phyloP scores from a whole-genome alignment of 306 rosid species.

The Dalbergia cochinchinensis region DNA sequence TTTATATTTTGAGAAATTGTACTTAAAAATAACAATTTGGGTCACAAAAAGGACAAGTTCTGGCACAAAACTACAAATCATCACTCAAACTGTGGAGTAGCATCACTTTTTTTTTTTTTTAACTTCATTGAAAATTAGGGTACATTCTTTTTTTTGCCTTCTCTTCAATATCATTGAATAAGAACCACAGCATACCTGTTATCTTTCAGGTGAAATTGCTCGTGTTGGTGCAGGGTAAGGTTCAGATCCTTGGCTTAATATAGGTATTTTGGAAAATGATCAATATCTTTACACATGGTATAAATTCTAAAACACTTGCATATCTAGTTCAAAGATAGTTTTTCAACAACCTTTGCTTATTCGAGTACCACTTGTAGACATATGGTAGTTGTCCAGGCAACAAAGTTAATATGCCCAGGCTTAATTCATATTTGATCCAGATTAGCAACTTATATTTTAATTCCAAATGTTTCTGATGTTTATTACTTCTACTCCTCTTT shows the following conservation, averaged over 20 bases:
- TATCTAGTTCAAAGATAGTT: neutral
- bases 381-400: neutral
- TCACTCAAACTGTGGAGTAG: neutral
- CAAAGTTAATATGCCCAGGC: neutral
- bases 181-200: slow-evolving; percentile 4
- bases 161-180: slow-evolving; percentile 4
- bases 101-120: neutral
- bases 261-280: slow-evolving; percentile 4
- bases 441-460: neutral
- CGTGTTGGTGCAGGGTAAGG: slow-evolving; percentile 88
- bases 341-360: neutral
- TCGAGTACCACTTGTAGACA: neutral
- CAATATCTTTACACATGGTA: slow-evolving; percentile 11
- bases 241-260: slow-evolving; percentile 36
- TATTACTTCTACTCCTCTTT: no score
- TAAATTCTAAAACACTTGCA: slow-evolving; percentile 1
- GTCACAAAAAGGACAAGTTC: no score
- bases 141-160: neutral
- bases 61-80: no score
- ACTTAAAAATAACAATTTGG: neutral
- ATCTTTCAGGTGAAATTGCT: slow-evolving; percentile 83
- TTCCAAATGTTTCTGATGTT: neutral
- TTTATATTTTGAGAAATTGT: slow-evolving; percentile 2
- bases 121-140: neutral
- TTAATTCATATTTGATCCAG: neutral